Conservation (phyloP, 768 basidiomycete genomes). For the Podaxis mareebaensis region DNA sequence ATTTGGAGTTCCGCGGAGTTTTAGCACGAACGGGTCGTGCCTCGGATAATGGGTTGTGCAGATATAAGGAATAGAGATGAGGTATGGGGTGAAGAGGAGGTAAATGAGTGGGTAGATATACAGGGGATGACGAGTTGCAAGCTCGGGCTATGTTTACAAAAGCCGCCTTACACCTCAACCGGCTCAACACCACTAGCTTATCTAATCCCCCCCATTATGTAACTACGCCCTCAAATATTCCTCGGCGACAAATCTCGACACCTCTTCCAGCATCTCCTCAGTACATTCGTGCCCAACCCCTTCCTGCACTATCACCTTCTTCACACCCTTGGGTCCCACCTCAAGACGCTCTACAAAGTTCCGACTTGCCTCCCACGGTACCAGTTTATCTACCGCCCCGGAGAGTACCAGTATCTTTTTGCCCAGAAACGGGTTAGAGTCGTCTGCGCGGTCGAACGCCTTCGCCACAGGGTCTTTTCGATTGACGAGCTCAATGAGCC, state of each 20-base stretch:
- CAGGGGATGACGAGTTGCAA: not conserved
- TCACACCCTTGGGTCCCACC: constrained; percentile 53
- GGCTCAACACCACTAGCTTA: constrained; percentile 23
- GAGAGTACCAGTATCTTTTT: constrained; percentile 77
- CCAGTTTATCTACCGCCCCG: constrained; percentile 63
- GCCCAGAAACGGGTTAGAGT: constrained; percentile 59
- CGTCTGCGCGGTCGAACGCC: constrained; percentile 38
- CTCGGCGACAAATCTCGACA: constrained; percentile 35
- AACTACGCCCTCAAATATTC: constrained; percentile 19
- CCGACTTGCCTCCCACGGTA: constrained; percentile 62
- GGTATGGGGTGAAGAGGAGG: constrained; percentile 10
- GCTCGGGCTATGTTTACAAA: constrained; percentile 13
- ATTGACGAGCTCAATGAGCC: constrained; percentile 48
- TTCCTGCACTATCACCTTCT: constrained; percentile 53
- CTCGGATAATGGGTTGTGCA: not conserved
- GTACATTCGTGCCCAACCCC: constrained; percentile 67
- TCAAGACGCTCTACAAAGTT: constrained; percentile 57
- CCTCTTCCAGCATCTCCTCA: constrained; percentile 54
- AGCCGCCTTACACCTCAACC: constrained; percentile 8
- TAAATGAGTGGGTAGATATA: not conserved
- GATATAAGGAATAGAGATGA: not conserved
- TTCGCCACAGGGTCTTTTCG: constrained; percentile 44
- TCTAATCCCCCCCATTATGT: constrained; percentile 21
- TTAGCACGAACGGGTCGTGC: not conserved
- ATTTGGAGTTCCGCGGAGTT: not conserved